Evolutionary conservation across 495 filamentous ascomycete genomes (phyloP), one percentile per base, ranked within the genome.

Genomic region (Rhypophila decipiens): DNA sequence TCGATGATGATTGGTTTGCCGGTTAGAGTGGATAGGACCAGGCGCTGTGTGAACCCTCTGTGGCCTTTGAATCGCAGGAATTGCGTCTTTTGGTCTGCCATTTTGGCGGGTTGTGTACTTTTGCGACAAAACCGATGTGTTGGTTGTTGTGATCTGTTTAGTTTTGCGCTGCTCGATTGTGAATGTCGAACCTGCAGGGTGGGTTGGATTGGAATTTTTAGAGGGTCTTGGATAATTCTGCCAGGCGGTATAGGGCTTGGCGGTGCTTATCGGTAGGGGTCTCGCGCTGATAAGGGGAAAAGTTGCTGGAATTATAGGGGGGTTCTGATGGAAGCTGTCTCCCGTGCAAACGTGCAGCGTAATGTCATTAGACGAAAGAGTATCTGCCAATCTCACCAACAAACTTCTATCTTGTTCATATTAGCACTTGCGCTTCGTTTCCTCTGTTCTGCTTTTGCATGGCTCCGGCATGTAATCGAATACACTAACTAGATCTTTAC

Each of bases 1-100:
- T 90, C 91, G 61, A 99, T 87, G 64, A 90, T 88, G 29, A 99
- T 68, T 5, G 91, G 82, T 20, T 83, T 80, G 50, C 94, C 94
- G 23, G 88, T 96, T 37, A 99, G 80, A 2, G 93, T 96, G 20
- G 91, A 76, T 43, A 99, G 85, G 17, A 95, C 81, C 21, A 97
- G 81, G 24, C 94, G 88, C 43, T 87, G 81, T 27, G 85, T 73
- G 43, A 99, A 83, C 49, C 84, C 80, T 55, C 84, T 83, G 63
- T 95, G 89, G 56, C 84, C 79, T 42, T 84, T 93, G 62, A 97
- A 89, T 38, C 71, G 72, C 33, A 77, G 56, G 56, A 73, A 78
- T 47, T 78, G 73, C 47, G 70, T 59, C 53, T 64, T 66, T 11
- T 61, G 52, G 40, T 60, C 50, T 46, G 70, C 66, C 72, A 75